Evolutionary conservation across 352 stramenopile genomes (phyloP), one percentile per base, ranked within the genome.

Genomic region (Aphanomyces invadans): DNA sequence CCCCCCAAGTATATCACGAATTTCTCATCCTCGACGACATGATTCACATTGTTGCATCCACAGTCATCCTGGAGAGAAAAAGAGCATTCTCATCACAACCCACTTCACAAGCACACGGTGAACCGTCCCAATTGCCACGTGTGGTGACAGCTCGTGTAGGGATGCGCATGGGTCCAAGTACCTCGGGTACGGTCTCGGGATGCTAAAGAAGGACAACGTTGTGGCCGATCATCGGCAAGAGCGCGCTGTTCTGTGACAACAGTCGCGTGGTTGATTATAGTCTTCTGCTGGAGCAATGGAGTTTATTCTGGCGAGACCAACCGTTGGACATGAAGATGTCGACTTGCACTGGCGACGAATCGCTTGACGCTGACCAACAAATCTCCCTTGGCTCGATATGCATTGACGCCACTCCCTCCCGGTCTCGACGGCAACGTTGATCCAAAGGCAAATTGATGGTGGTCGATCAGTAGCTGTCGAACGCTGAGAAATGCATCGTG

Each of bases 141-240:
- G n/a, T n/a, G n/a, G n/a, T n/a, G n/a, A n/a, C n/a, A 45, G 38
- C 9, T 45, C 38, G 38, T 52, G 36, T 42, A 78, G 80, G 64
- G 62, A 74, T 17, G 69, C 73, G 12, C 33, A 72, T 12, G 82
- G 82, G 0, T 90, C 81, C 15, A 90, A 90, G 53, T 92, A 89
- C 61, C 66, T 92, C 5, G 80, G 81, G 17, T 78, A 90, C 42
- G 81, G 81, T 4, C 76, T 92, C 7, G 84, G 83, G 9, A 63
- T 90, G 54, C 72, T 92, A n/a, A 90, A 90, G 73, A 86, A 78
- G 53, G 71, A 90, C 70, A 79, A 89, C 70, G 76, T 88, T 38
- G 74, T 87, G 5, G 23, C 49, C 11, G 39, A 48, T 11, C 32
- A 64, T 38, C 49, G 49, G n/a, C 19, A 33, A 1, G 25, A 57